Base-by-base conservation (phyloP, 1,284 basidiomycete species). In the Thecaphora thlaspeos region DNA sequence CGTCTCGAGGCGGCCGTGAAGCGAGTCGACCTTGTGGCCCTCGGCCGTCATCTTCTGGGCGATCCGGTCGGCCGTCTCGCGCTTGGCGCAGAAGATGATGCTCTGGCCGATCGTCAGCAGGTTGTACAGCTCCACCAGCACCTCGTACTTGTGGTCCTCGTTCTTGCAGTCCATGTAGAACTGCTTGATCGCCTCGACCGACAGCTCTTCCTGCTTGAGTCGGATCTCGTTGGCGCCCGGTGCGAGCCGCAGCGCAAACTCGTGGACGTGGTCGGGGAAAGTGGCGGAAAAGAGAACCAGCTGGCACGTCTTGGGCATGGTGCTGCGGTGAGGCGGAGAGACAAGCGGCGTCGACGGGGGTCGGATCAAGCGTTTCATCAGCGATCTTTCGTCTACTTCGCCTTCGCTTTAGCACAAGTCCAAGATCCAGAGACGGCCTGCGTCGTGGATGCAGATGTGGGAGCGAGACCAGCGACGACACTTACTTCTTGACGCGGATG, bases 241-340 rank as follows among this genome's bases (percentile, higher is more conserved):
- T 15, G 94, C 93, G 76, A 98, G 93, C 68, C 90, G 90, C 57
- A 83, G 82, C 9, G 95, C 94, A 77, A 95, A 98, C 17, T 81
- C 82, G 49, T 90, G 88, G 58, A 98, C 94, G 61, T 89, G 84
- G 72, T 95, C 90, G 14, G 92, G 90, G 84, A 98, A 98, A 2
- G 95, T 99, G 37, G 95, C 95, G 3, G 93, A 97, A 82, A 99
- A 98, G 50, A 98, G 86, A 55, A 98, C 87, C 59, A 93, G 91
- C 78, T 98, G 95, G 24, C 85, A 83, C 7, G 81, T 81, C 58
- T 71, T 70, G 40, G 88, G 86, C 50, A 91, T 84, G 76, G 85
- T 82, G 77, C 88, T 90, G 44, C 15, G 17, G 18, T n/a, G n/a
- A n/a, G n/a, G n/a, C n/a, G n/a, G n/a, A n/a, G n/a, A n/a, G n/a